Percentiles rank a stretch among this genome's conserved stretches.
Evolutionary conservation across 306 rosid species (phyloP).

Genomic region (Ochetophila trinervis): DNA sequence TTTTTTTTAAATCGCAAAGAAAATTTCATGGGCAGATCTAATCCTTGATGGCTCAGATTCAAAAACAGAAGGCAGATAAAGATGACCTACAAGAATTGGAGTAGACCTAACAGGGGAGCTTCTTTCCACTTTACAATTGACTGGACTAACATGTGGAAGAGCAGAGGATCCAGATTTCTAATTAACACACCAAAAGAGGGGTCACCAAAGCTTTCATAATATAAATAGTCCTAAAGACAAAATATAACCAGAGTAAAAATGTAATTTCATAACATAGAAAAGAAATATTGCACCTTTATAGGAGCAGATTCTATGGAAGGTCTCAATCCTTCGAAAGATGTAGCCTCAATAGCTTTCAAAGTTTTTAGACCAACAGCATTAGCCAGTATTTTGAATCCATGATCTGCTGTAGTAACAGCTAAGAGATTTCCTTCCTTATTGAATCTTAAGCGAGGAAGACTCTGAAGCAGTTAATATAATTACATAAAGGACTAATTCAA

Average conservation of each 20-base stretch:
- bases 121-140: constrained; percentile 75
- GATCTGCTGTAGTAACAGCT: constrained; percentile 67
- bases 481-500: constrained; percentile 12
- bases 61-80: constrained; percentile 17
- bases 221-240: not conserved
- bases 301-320: constrained; percentile 58
- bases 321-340: constrained; percentile 69
- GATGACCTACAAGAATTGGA: constrained; percentile 56
- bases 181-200: constrained; percentile 12
- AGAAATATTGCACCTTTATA: constrained; percentile 46
- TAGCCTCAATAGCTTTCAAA: constrained; percentile 49
- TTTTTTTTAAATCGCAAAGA: not conserved
- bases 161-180: constrained; percentile 66
- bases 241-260: constrained; percentile 19
- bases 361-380: constrained; percentile 64
- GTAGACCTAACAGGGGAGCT: constrained; percentile 75
- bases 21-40: not conserved
- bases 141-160: constrained; percentile 46
- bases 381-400: constrained; percentile 78
- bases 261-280: not conserved
- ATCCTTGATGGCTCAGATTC: not conserved
- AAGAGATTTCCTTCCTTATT: constrained; percentile 87
- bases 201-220: not conserved
- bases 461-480: constrained; percentile 48
- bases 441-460: constrained; percentile 74